Percentiles rank a stretch among this genome's conserved stretches.
These are phyloP conservation scores for Prunus yedoensis DNA, from an alignment of 331 rosid genomes.

Conservation along the genomic window DNA sequence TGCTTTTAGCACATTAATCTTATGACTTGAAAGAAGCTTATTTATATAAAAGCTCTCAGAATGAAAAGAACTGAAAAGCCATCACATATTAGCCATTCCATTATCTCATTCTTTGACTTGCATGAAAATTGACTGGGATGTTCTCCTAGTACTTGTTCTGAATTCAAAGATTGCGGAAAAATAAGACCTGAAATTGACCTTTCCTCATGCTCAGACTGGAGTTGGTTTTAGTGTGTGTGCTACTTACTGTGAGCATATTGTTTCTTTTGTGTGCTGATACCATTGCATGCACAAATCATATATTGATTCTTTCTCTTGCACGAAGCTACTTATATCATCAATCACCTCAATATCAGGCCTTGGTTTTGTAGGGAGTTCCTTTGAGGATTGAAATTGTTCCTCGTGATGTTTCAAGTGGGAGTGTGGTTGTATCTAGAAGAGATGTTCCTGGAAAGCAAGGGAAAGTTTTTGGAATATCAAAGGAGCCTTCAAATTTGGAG, in stretches of 20 bases:
- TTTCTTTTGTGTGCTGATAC: background rate
- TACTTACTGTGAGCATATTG: background rate
- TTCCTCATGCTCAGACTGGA: background rate
- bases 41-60: background rate
- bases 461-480: constrained; percentile 85
- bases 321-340: background rate
- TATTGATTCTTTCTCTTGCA: background rate
- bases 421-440: constrained; percentile 81
- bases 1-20: background rate
- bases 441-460: constrained; percentile 93
- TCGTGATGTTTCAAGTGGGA: constrained; percentile 76
- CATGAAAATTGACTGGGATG: background rate
- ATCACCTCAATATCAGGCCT: constrained; percentile 3
- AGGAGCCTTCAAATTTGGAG: constrained; percentile 71
- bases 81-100: background rate
- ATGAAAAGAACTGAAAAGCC: background rate
- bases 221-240: background rate
- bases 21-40: background rate
- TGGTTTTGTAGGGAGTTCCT: constrained; percentile 77
- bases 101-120: background rate
- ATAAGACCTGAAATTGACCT: background rate
- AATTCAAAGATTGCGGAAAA: background rate
- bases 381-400: constrained; percentile 91
- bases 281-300: background rate
- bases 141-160: background rate